phyloP scores from a whole-genome alignment of 2,329 filamentous ascomycete genomes.

The Pseudocercospora macadamiae region DNA sequence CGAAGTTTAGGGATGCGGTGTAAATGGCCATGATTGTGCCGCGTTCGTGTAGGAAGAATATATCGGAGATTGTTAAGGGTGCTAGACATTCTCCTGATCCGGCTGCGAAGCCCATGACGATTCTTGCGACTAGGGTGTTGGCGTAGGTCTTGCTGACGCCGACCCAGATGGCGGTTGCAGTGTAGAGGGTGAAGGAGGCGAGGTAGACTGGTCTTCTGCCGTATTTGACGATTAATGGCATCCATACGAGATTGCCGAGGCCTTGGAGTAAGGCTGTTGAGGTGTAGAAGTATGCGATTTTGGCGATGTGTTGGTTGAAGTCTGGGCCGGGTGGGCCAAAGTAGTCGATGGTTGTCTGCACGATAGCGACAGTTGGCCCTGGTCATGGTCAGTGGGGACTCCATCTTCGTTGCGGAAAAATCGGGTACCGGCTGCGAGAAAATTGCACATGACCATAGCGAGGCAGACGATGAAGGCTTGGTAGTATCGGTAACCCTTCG shows the following conservation, averaged over 20 bases:
- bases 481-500: conserved; percentile 53
- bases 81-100: conserved; percentile 56
- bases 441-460: conserved; percentile 61
- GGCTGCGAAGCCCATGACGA: conserved; percentile 57
- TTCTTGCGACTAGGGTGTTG: conserved; percentile 48
- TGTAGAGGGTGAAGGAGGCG: conserved; percentile 30
- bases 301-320: conserved; percentile 44
- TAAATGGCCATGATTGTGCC: conserved; percentile 55
- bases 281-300: conserved; percentile 58
- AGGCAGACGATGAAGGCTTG: conserved; percentile 55
- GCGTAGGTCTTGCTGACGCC: conserved; percentile 26
- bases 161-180: conserved; percentile 28
- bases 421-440: conserved; percentile 51
- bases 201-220: conserved; percentile 42
- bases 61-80: conserved; percentile 57
- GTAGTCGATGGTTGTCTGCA: conserved; percentile 51
- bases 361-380: conserved; percentile 56
- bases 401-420: too few relatives aligned
- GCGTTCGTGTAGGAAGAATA: conserved; percentile 62
- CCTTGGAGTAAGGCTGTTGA: conserved; percentile 55
- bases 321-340: conserved; percentile 42
- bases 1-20: conserved; percentile 31
- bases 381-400: too few relatives aligned
- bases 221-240: conserved; percentile 44
- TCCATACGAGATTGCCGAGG: conserved; percentile 42